Conservation (phyloP, 2,329 filamentous ascomycete species). For the Aspergillus fumigatus region DNA sequence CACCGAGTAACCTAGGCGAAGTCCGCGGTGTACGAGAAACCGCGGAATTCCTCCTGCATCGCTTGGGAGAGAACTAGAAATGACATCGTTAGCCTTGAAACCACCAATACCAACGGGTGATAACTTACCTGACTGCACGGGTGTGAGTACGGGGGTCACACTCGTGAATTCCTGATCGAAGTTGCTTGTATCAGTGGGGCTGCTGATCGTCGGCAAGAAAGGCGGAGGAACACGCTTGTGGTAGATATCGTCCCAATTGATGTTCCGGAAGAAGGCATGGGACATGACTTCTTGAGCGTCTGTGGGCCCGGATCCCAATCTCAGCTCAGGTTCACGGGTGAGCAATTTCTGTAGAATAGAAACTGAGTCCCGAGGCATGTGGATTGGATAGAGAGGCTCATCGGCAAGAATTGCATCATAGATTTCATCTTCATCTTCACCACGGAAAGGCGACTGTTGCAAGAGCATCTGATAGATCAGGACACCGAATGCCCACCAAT, state of each 20-base stretch:
- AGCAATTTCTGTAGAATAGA: conserved; percentile 96
- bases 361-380: conserved; percentile 97
- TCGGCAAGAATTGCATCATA: conserved; percentile 98
- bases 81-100: conserved; percentile 13
- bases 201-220: conserved; percentile 85
- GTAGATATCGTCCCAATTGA: conserved; percentile 99
- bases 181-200: conserved; percentile 96
- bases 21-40: conserved; percentile 95
- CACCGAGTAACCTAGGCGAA: conserved; percentile 57
- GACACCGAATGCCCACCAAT: conserved; percentile 99
- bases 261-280: conserved; percentile 94
- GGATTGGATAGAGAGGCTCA: conserved; percentile 94
- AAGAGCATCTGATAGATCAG: conserved; percentile 99
- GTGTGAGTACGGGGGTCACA: conserved; percentile 93
- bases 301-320: conserved; percentile 88
- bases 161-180: conserved; percentile 99
- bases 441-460: conserved; percentile 96
- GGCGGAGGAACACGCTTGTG: conserved; percentile 87
- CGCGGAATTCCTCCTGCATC: conserved; percentile 99
- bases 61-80: conserved; percentile 82
- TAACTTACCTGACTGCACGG: conserved; percentile 85
- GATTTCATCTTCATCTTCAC: conserved; percentile 98
- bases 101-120: neutral
- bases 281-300: conserved; percentile 99
- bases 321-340: conserved; percentile 87